phyloP scores from a whole-genome alignment of 768 basidiomycete species.

The Saitozyma sp. region DNA sequence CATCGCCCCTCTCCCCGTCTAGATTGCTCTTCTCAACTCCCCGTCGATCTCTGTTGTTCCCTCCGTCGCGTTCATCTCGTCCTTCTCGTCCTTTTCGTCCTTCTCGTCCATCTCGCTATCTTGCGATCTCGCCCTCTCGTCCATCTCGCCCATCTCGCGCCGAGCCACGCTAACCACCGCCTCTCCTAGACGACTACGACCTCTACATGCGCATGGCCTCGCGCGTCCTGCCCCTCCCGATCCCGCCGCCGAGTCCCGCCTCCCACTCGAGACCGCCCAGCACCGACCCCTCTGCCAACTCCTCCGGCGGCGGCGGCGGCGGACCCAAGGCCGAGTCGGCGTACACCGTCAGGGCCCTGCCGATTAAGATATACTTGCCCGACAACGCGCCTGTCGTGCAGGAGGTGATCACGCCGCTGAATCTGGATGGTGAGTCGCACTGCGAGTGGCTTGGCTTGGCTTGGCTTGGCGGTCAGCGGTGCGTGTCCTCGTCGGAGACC shows the following conservation, averaged over 20 bases:
- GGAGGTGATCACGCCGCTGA: conserved; percentile 77
- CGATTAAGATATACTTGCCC: conserved; percentile 82
- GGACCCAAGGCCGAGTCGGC: conserved; percentile 72
- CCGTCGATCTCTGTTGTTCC: background rate
- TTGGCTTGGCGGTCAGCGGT: no score
- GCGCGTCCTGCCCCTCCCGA: conserved; percentile 80
- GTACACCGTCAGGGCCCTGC: conserved; percentile 82
- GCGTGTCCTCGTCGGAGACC: no score
- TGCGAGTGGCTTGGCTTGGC: background rate
- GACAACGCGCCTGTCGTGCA: conserved; percentile 83
- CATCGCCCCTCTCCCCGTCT: background rate
- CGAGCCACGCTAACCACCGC: background rate
- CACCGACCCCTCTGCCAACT: conserved; percentile 43
- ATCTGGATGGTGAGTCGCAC: conserved; percentile 67
- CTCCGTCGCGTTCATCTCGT: background rate
- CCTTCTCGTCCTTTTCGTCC: no score
- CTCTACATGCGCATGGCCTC: conserved; percentile 90
- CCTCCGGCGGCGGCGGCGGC: conserved; percentile 58
- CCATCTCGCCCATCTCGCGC: background rate
- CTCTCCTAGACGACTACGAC: conserved; percentile 80
- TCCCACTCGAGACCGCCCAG: background rate
- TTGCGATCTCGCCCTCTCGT: background rate
- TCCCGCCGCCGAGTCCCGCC: conserved; percentile 8
- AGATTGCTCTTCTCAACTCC: background rate
- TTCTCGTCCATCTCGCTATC: background rate